A percentile compares a stretch with the other conserved stretches of the same genome.
These are phyloP conservation scores for Fusarium goolgardi DNA, from an alignment of 2,329 filamentous ascomycete genomes.

Conservation along the genomic window DNA sequence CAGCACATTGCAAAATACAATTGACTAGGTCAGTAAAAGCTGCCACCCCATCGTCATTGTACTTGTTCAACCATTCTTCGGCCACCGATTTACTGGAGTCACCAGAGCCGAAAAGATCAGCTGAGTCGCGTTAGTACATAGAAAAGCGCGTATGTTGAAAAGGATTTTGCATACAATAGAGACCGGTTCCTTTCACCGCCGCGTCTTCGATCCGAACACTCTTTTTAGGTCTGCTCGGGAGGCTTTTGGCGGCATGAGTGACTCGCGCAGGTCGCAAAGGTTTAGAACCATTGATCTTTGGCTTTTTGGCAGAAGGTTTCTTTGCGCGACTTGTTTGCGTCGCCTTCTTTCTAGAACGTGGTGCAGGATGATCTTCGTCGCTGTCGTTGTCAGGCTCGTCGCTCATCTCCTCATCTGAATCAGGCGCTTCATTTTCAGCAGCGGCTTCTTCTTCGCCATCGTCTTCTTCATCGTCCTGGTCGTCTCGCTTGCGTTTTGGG, in stretches of 20 bases:
- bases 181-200: slow-evolving; percentile 62
- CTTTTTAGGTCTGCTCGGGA: slow-evolving; percentile 68
- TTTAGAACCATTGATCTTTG: slow-evolving; percentile 69
- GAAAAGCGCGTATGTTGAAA: not conserved
- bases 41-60: slow-evolving; percentile 63
- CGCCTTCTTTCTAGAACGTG: slow-evolving; percentile 55
- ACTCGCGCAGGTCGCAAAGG: slow-evolving; percentile 53
- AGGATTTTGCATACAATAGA: slow-evolving; percentile 61
- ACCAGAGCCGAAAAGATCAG: slow-evolving; percentile 72
- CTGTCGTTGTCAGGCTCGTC: slow-evolving; percentile 62
- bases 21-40: slow-evolving; percentile 74
- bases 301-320: slow-evolving; percentile 72
- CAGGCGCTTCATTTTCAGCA: slow-evolving; percentile 60
- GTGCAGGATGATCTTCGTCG: slow-evolving; percentile 55
- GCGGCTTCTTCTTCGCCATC: slow-evolving; percentile 53
- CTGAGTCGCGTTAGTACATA: slow-evolving; percentile 54
- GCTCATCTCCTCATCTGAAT: slow-evolving; percentile 59
- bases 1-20: slow-evolving; percentile 76
- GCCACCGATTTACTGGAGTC: slow-evolving; percentile 67
- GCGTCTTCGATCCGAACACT: slow-evolving; percentile 62
- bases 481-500: slow-evolving; percentile 69
- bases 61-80: slow-evolving; percentile 69
- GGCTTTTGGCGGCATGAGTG: slow-evolving; percentile 50
- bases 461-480: slow-evolving; percentile 55
- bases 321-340: slow-evolving; percentile 59